These are phyloP conservation scores for Candida pini DNA, from an alignment of 805 yeast genomes.

Conservation along the genomic window DNA sequence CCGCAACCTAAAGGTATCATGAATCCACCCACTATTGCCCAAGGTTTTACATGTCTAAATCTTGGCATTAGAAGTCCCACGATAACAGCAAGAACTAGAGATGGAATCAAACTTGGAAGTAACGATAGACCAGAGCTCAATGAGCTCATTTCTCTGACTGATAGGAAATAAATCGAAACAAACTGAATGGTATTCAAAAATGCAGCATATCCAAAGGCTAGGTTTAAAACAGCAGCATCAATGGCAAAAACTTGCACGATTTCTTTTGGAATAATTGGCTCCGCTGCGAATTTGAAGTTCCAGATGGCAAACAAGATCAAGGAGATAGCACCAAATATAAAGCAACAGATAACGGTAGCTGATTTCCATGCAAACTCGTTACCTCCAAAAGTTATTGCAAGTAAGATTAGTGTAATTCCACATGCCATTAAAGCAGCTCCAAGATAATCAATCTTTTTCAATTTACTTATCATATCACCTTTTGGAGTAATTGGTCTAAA, in stretches of 20 bases:
- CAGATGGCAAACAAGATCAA: slow-evolving; percentile 32
- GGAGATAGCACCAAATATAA: slow-evolving; percentile 40
- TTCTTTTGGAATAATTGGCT: slow-evolving; percentile 44
- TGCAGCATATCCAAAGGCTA: slow-evolving; percentile 32
- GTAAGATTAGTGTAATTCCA: slow-evolving; percentile 40
- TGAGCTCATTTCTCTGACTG: slow-evolving; percentile 35
- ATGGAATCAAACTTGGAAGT: slow-evolving; percentile 37
- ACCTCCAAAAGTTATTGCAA: slow-evolving; percentile 56
- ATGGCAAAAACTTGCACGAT: slow-evolving; percentile 31
- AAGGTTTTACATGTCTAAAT: slow-evolving; percentile 37
- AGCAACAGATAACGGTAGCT: slow-evolving; percentile 43
- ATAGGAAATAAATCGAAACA: slow-evolving; percentile 45
- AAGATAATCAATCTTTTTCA: slow-evolving; percentile 40
- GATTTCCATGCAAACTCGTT: slow-evolving; percentile 47
- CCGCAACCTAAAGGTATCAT: slow-evolving; percentile 41
- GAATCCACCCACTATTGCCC: slow-evolving; percentile 30
- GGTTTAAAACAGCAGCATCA: slow-evolving; percentile 32
- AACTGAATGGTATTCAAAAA: slow-evolving; percentile 36
- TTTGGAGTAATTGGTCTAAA: slow-evolving; percentile 43
- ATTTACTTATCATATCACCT: slow-evolving; percentile 33
- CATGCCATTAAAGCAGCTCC: slow-evolving; percentile 41
- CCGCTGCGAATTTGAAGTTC: slow-evolving; percentile 36
- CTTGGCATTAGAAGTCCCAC: slow-evolving; percentile 35
- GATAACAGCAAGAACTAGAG: slow-evolving; percentile 33
- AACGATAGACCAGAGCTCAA: slow-evolving; percentile 41